These are phyloP conservation scores for Euphorbia corollata DNA, from an alignment of 441 rosid species.

Conservation along the genomic window DNA sequence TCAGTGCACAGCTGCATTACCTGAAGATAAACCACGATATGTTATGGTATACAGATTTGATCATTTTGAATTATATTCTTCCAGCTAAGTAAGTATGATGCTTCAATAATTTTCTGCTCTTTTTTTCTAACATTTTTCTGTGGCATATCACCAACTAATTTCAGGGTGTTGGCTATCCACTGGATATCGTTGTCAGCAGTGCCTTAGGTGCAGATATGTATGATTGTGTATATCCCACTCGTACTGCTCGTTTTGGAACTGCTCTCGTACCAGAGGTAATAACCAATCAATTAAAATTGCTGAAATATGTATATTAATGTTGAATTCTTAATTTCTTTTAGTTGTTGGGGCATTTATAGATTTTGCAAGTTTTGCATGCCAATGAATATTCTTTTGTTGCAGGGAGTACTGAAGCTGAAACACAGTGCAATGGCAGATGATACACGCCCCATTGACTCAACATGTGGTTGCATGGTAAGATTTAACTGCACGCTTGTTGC, in stretches of 20 bases:
- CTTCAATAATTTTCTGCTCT: not conserved
- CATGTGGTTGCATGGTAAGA: conserved; percentile 63
- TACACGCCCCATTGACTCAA: conserved; percentile 60
- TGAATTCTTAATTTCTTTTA: not conserved
- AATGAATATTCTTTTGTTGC: conserved; percentile 13
- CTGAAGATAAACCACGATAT: conserved; percentile 77
- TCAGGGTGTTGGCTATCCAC: conserved; percentile 82
- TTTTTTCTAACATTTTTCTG: conserved; percentile 8
- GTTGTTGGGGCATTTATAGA: not conserved
- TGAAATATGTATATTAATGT: conserved; percentile 6
- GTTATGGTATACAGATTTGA: conserved; percentile 45
- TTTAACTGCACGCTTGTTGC: conserved; percentile 5
- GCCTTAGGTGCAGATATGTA: conserved; percentile 83
- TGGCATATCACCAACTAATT: conserved; percentile 13
- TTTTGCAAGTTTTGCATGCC: not conserved
- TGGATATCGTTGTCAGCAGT: conserved; percentile 78
- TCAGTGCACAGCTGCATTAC: conserved; percentile 70
- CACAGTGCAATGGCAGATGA: conserved; percentile 58
- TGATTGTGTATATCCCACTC: conserved; percentile 76
- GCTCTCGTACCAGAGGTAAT: conserved; percentile 69
- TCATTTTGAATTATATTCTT: conserved; percentile 11
- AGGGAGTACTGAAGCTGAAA: conserved; percentile 68
- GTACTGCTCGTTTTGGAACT: conserved; percentile 81
- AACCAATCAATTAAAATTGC: conserved; percentile 12
- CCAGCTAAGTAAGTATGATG: not conserved